These are phyloP conservation scores for Myochromella boudieri DNA, from an alignment of 768 basidiomycete genomes.

Conservation along the genomic window DNA sequence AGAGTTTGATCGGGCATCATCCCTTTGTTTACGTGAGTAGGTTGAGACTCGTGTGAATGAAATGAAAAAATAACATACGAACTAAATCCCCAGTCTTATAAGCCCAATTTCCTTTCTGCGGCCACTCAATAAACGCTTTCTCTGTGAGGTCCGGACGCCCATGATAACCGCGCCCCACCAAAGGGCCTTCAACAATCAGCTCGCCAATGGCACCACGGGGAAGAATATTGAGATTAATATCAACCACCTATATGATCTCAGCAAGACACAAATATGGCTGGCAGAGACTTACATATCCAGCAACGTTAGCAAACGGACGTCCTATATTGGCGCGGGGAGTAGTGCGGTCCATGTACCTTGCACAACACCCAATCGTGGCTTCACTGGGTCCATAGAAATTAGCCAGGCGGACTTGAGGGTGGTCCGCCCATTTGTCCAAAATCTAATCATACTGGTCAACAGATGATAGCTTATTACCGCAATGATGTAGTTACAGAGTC, in stretches of 20 bases:
- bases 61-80: slow-evolving; percentile 23
- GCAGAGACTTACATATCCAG: slow-evolving; percentile 27
- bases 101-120: slow-evolving; percentile 35
- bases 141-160: slow-evolving; percentile 41
- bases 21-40: slow-evolving; percentile 22
- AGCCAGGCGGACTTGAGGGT: slow-evolving; percentile 41
- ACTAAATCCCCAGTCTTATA: slow-evolving; percentile 53
- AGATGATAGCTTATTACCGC: not conserved
- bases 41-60: not conserved
- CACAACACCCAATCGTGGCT: slow-evolving; percentile 52
- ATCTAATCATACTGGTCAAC: slow-evolving; percentile 21
- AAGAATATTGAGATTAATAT: slow-evolving; percentile 38
- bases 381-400: slow-evolving; percentile 57
- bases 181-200: slow-evolving; percentile 47
- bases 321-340: slow-evolving; percentile 46
- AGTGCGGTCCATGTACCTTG: slow-evolving; percentile 38
- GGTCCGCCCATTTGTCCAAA: slow-evolving; percentile 48
- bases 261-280: slow-evolving; percentile 6
- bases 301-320: slow-evolving; percentile 35
- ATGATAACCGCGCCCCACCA: slow-evolving; percentile 52
- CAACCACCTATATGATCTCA: slow-evolving; percentile 38
- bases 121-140: slow-evolving; percentile 48
- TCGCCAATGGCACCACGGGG: slow-evolving; percentile 47
- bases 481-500: slow-evolving; percentile 37
- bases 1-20: slow-evolving; percentile 50